Evolutionary conservation across 208 protist genomes (phyloP).

Genomic region (Trypanosoma rangeli): DNA sequence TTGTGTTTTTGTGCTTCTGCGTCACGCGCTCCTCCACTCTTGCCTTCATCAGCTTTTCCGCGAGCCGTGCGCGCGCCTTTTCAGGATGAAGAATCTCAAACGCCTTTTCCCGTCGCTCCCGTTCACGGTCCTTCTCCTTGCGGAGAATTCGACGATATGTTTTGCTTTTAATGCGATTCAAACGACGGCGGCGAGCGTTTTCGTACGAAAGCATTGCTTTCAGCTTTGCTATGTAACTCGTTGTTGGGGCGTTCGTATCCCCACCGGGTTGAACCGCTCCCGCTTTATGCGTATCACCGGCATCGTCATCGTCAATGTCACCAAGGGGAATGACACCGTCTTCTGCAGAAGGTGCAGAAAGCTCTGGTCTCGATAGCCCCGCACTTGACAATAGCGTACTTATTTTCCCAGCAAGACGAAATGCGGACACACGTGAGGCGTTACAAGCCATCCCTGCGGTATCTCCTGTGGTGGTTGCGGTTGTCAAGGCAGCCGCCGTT

Average conservation of each 20-base stretch:
- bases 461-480: not conserved
- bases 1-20: conserved; percentile 93
- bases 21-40: conserved; percentile 88
- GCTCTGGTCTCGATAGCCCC: conserved; percentile 44
- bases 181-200: conserved; percentile 76
- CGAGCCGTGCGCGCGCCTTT: conserved; percentile 63
- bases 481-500: not conserved
- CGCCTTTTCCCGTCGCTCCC: conserved; percentile 73
- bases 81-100: conserved; percentile 90
- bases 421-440: conserved; percentile 32
- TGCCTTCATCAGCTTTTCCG: conserved; percentile 76
- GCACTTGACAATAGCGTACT: conserved; percentile 57
- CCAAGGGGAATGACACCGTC: conserved; percentile 11
- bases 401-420: conserved; percentile 55
- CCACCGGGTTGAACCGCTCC: not conserved
- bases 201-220: conserved; percentile 90
- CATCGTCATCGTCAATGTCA: conserved; percentile 31
- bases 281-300: conserved; percentile 4
- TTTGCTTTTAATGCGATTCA: conserved; percentile 94
- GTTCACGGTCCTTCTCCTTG: conserved; percentile 90
- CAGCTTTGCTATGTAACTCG: conserved; percentile 83
- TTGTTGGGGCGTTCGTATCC: conserved; percentile 34
- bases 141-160: conserved; percentile 91
- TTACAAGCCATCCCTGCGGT: conserved; percentile 6
- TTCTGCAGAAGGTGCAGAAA: conserved; percentile 4